Evolutionary conservation across 106 monocot genomes (phyloP), one percentile per base, ranked within the genome.

Genomic region (Vanilla planifolia): DNA sequence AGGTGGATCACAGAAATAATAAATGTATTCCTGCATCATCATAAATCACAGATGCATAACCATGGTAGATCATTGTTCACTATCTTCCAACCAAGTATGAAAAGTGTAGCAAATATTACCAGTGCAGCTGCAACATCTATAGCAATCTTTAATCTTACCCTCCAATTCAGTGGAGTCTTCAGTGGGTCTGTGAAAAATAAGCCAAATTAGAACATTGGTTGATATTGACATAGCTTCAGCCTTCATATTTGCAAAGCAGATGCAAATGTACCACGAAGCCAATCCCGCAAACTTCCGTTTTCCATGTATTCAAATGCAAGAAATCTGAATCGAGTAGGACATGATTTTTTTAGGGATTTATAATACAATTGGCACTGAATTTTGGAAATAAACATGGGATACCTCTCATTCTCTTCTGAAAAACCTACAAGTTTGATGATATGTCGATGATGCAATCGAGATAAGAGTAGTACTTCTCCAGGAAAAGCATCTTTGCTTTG

Each of bases 101-200:
- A 25, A 24, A 25, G 3, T 51, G 0, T 0, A 68, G 33, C 44
- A 21, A 3, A 2, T 60, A 64, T 27, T 76, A 96, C 95, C 84
- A 96, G 34, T 58, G 90, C 86, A 71, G 95, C 77, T 33, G 95
- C 95, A 28, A 96, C 68, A 47, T 77, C 81, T 27, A 82, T 73
- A 56, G 91, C 84, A 29, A 96, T 82, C 70, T 76, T 73, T 67
- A 91, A 67, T 59, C 91, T 75, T 39, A 69, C 77, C 63, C 84
- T 79, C 95, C 95, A 96, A 72, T 66, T 77, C 73, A 96, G 69
- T 13, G 95, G 95, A 13, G 89, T 96, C 66, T 73, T 81, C 23
- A 96, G 81, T 27, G 95, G 95, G 47, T 96, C 95, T 96, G 64
- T 35, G 8, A 67, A 72, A 70, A 24, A 34, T 6, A 15, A 43